Evolutionary conservation across 129 eudicot genomes (phyloP), one percentile per base, ranked within the genome.

Genomic region (Lactuca sativa): DNA sequence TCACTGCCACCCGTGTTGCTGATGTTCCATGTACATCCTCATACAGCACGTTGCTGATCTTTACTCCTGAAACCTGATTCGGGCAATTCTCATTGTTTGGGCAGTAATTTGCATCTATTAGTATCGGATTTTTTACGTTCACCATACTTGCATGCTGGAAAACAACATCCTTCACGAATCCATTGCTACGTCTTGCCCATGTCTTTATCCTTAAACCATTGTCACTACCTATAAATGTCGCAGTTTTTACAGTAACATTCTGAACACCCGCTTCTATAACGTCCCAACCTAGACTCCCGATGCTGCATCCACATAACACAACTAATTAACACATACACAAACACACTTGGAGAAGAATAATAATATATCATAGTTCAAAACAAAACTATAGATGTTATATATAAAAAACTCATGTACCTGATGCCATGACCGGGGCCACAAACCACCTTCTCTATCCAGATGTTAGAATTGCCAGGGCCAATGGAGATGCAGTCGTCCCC

Each of bases 161-260:
- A 2, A 40, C 47, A 7, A 40, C 63, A 58, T 34, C 7, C 36
- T 58, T 58, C 6, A 58, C 63, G 14, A 58, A 58, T 58, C 63
- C 63, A 58, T 34, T 72, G 53, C 61, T 72, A 15, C 37, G 15
- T 7, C 68, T 60, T n/a, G 76, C 68, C 76, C 67, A 61, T 14
- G 76, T 57, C 51, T 70, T 70, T 70, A 71, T 59, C 33, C 75
- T 43, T 13, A 71, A 55, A 7, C 75, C 75, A n/a, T 71, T 71
- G 52, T 71, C 56, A 1, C 66, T 44, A 0, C 59, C 62, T 38
- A 41, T 34, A 16, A 71, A 71, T 0, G 44, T 43, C 1, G 17
- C 66, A 0, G 75, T 16, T 59, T 58, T 71, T 58, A 58, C 63
- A 2, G 63, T 58, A 12, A 58, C 63, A 58, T 58, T 58, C n/a